Base-by-base conservation (phyloP, 2,329 filamentous ascomycete species). In the Penicillium capsulatum region DNA sequence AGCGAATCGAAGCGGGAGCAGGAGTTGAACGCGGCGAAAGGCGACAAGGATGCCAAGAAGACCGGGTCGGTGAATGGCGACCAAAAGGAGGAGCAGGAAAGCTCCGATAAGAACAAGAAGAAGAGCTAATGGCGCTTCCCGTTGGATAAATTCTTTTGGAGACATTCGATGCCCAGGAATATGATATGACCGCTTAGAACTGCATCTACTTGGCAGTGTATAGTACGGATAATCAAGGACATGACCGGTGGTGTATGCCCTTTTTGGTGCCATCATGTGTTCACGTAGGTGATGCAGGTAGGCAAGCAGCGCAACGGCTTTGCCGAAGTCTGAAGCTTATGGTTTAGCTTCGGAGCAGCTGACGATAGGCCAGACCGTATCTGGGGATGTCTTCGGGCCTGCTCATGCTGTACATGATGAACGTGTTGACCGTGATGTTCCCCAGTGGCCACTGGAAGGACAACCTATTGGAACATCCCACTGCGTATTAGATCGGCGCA, bases 1-100 rank as follows among this genome's bases (percentile, higher is more conserved):
- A 91, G 91, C 71, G 91, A 97, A 56, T 78, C 74, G 31, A 80
- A 84, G 59, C 87, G 87, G 71, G 87, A 81, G 44, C 80, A 80
- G 34, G 75, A 75, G 49, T 68, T 69, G 40, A 70, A 70, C 44
- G 80, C 89, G 61, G 81, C 83, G 31, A 75, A 75, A 34, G 84
- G 85, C 60, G 82, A 81, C 52, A 74, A 77, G 54, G 73, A 77
- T 31, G 67, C 64, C 22, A 75, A 80, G 50, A 69, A 68, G 43
- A 69, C 67, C 38, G 65, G 65, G n/a, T 64, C 68, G 30, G 57
- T 58, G n/a, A 65, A 71, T 34, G 61, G 64, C 42, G 82, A 83
- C 64, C 74, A 77, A 47, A 71, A 73, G 53, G 72, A 74, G 47
- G 72, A 77, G 35, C 67, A 72, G 47, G 66, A 70, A 39, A 72